Conservation (phyloP, 352 stramenopile genomes). For the Phytophthora ramorum region DNA sequence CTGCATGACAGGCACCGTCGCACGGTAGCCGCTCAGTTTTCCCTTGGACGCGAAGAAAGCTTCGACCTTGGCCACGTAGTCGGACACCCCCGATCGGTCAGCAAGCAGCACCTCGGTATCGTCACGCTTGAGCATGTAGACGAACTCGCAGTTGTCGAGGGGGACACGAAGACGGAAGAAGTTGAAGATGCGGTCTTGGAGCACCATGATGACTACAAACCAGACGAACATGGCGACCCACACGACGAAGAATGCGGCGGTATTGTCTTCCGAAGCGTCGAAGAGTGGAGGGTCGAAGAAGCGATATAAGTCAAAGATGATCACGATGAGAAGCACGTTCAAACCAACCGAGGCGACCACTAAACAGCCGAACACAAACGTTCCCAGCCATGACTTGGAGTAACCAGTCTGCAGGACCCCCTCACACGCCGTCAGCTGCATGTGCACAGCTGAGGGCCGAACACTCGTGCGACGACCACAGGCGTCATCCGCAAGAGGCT, state of each 20-base stretch:
- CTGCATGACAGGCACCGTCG: too few relatives aligned
- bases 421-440: conserved; percentile 2
- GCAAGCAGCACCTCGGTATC: conserved; percentile 31
- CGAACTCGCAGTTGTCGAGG: conserved; percentile 27
- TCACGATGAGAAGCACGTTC: conserved; percentile 52
- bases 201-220: conserved; percentile 28
- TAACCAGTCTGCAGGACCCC: conserved; percentile 26
- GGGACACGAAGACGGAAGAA: conserved; percentile 36
- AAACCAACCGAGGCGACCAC: conserved; percentile 46
- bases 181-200: conserved; percentile 30
- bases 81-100: conserved; percentile 14
- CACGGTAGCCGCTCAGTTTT: too few relatives aligned
- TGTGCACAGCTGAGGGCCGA: conserved; percentile 13
- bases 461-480: conserved; percentile 17
- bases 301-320: too few relatives aligned
- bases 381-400: conserved; percentile 17
- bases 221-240: conserved; percentile 36
- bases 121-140: conserved; percentile 40
- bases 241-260: conserved; percentile 36
- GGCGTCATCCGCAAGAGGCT: conserved; percentile 19
- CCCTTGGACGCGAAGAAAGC: conserved; percentile 20
- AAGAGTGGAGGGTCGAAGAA: conserved; percentile 42
- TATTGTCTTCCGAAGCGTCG: conserved; percentile 25
- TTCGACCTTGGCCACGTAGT: conserved; percentile 27
- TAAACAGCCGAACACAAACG: conserved; percentile 47